Evolutionary conservation across 257 asterid genomes (phyloP), one percentile per base, ranked within the genome.

Genomic region (Nicotiana benthamiana): DNA sequence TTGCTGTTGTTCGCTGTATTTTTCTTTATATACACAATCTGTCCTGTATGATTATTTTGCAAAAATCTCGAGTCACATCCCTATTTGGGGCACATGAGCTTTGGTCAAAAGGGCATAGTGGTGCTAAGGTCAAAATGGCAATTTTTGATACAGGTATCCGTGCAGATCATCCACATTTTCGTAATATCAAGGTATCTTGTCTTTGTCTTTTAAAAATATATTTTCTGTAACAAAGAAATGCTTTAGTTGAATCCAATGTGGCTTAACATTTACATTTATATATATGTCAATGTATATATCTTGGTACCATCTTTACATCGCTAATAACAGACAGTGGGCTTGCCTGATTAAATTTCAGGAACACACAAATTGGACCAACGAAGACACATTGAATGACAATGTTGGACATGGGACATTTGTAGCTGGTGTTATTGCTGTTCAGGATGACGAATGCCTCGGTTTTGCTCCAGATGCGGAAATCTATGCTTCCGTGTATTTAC

Each of bases 381-480:
- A 96, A 83, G 92, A 94, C 86, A 92, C 98, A 27, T 84, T 96
- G 52, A 94, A 94, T 81, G 99, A 96, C 92, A 91, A 92, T 92
- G 97, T 93, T 80, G 98, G 99, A 54, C 99, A 95, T 85, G 99
- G 99, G 81, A 93, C 99, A 82, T 95, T 95, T 87, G 99, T 95
- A 80, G 99, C 98, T 80, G 98, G 99, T 79, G 97, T 93, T 82
- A 87, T 95, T 80, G 97, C 99, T 81, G 93, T 97, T 82, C 95
- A 93, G 86, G 92, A 95, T 89, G 86, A 88, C 79, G 97, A 94
- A 63, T 95, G 98, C 84, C 98, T 93, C 79, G 98, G 99, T 86
- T 95, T 93, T 92, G 97, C 98, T 83, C 98, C 98, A 62, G 98
- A 95, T 59, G 86, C 97, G 3, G 98, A 95, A 88, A 93, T 95